These are phyloP conservation scores for Aquanectria penicillioides DNA, from an alignment of 2,329 filamentous ascomycete species.

Conservation along the genomic window DNA sequence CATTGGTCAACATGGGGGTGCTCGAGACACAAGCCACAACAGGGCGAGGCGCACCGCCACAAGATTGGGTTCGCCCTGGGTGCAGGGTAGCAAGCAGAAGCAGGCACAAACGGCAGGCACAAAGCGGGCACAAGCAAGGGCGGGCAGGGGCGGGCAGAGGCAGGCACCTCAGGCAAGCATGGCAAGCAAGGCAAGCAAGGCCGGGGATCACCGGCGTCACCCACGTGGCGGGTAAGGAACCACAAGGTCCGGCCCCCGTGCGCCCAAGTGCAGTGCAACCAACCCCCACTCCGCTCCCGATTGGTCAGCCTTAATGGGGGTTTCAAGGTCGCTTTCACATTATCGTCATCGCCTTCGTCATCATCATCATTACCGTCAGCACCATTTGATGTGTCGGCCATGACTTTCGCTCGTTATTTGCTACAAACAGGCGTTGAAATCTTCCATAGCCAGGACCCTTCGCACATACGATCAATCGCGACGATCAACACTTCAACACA, in stretches of 20 bases:
- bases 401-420: no score
- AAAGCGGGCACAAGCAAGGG: background rate
- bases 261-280: slow-evolving; percentile 4
- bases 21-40: background rate
- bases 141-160: background rate
- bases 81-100: background rate
- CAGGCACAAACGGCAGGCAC: background rate
- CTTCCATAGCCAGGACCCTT: no score
- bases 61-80: background rate
- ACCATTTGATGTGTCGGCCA: no score
- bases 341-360: background rate
- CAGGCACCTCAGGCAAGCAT: slow-evolving; percentile 4
- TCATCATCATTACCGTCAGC: no score
- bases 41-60: background rate
- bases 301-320: slow-evolving; percentile 32
- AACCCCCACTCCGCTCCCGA: slow-evolving; percentile 16
- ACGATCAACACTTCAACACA: no score
- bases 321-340: slow-evolving; percentile 4
- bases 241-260: slow-evolving; percentile 1
- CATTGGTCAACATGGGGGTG: background rate
- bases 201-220: slow-evolving; percentile 19
- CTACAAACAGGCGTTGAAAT: no score
- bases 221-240: slow-evolving; percentile 23
- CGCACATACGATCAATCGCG: no score
- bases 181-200: background rate